Percentiles rank a stretch among this genome's conserved stretches.
phyloP scores from a whole-genome alignment of 805 yeast genomes.

The Wickerhamiella kazuoi region DNA sequence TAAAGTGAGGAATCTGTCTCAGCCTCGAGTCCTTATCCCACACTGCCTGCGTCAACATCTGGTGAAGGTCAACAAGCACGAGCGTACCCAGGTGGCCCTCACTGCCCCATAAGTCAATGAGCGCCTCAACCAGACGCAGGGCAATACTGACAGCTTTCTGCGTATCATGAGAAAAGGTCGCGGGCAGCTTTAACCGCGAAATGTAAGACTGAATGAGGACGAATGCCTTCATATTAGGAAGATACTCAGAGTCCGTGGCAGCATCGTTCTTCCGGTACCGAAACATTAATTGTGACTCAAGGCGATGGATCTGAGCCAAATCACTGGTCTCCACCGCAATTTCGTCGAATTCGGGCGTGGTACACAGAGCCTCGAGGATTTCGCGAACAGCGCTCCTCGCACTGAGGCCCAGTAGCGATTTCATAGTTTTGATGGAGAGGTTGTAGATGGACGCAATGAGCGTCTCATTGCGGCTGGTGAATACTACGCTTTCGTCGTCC shows the following conservation, averaged over 20 bases:
- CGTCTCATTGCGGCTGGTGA: constrained; percentile 51
- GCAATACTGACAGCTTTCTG: constrained; percentile 31
- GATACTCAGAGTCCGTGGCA: not conserved
- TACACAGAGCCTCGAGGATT: constrained; percentile 44
- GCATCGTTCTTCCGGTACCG: not conserved
- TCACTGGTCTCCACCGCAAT: not conserved
- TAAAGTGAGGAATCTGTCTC: constrained; percentile 63
- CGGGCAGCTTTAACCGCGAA: constrained; percentile 42
- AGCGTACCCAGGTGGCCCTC: constrained; percentile 68
- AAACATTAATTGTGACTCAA: not conserved
- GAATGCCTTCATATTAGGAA: constrained; percentile 42
- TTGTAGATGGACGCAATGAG: constrained; percentile 60
- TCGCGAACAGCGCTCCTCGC: constrained; percentile 40
- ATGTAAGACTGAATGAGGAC: constrained; percentile 68
- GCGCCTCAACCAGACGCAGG: constrained; percentile 39
- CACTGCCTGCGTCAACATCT: constrained; percentile 71
- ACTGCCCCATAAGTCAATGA: constrained; percentile 59
- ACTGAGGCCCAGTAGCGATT: constrained; percentile 20
- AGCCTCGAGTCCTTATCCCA: constrained; percentile 70
- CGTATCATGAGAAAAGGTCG: constrained; percentile 45
- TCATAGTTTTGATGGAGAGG: constrained; percentile 49
- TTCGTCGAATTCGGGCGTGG: constrained; percentile 49
- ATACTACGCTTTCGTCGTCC: constrained; percentile 19
- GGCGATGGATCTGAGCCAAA: not conserved
- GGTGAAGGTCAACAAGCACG: constrained; percentile 71